phyloP scores from a whole-genome alignment of 2,329 filamentous ascomycete species.

The Annulohypoxylon truncatum region DNA sequence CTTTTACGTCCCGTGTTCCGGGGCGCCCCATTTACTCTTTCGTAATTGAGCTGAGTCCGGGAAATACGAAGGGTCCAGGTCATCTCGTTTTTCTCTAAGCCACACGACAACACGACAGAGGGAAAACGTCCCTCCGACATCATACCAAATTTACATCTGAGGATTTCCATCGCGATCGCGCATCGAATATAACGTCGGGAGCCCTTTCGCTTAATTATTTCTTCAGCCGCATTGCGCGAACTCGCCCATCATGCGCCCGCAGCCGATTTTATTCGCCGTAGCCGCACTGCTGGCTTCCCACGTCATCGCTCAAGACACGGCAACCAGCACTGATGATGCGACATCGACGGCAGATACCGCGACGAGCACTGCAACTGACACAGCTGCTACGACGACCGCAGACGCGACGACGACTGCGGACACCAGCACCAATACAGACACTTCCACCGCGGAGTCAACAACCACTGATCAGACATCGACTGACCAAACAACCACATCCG shows the following conservation, averaged over 20 bases:
- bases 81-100: conserved; percentile 17
- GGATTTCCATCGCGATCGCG: conserved; percentile 17
- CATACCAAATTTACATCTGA: conserved; percentile 12
- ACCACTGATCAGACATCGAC: conserved; percentile 15
- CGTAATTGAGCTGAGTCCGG: conserved; percentile 26
- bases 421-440: conserved; percentile 8
- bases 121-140: conserved; percentile 5
- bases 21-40: conserved; percentile 18
- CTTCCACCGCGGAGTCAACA: conserved; percentile 21
- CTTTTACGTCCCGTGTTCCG: conserved; percentile 1
- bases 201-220: conserved; percentile 19
- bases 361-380: neutral
- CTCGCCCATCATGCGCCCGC: conserved; percentile 45
- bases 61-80: conserved; percentile 33
- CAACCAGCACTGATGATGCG: conserved; percentile 28
- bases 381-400: conserved; percentile 16
- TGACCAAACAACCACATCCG: conserved; percentile 14
- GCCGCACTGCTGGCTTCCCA: conserved; percentile 41
- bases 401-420: conserved; percentile 19
- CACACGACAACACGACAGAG: conserved; percentile 12
- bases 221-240: conserved; percentile 4
- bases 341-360: conserved; percentile 26
- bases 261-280: conserved; percentile 42
- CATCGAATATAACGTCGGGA: conserved; percentile 18
- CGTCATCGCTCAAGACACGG: conserved; percentile 43